A percentile compares a stretch with the other conserved stretches of the same genome.
phyloP scores from a whole-genome alignment of 768 basidiomycete genomes.

The Xerocomus brunneocitrinus region DNA sequence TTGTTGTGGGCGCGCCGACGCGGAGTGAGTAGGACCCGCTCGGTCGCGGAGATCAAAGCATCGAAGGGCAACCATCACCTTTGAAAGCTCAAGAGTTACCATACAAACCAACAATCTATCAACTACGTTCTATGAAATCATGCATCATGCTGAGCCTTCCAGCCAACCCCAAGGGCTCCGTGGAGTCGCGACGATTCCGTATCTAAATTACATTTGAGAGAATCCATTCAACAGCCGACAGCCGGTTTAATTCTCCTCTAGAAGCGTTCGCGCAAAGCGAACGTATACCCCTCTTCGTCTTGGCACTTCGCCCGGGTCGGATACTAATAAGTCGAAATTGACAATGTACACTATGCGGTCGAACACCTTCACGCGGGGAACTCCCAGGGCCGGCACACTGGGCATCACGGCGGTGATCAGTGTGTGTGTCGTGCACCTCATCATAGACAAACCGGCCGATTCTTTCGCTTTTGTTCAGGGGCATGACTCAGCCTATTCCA shows the following conservation, averaged over 20 bases:
- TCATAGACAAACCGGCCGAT: background rate
- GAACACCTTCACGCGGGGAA: background rate
- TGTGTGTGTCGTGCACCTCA: background rate
- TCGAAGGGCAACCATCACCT: constrained; percentile 7
- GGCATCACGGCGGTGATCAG: background rate
- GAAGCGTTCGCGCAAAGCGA: background rate
- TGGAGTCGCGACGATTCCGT: constrained; percentile 12
- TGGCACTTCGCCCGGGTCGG: background rate
- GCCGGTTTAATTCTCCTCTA: background rate
- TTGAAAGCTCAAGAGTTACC: background rate
- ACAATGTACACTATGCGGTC: background rate
- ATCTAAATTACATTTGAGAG: background rate
- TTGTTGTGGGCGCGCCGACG: constrained; percentile 6
- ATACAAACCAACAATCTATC: constrained; percentile 3
- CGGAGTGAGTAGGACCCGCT: constrained; percentile 2
- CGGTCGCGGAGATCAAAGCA: constrained; percentile 31
- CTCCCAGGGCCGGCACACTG: background rate
- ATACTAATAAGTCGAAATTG: background rate
- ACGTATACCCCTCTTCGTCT: background rate
- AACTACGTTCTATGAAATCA: constrained; percentile 2
- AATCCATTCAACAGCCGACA: background rate
- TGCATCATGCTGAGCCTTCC: background rate
- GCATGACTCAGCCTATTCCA: background rate
- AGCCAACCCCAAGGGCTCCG: constrained; percentile 24
- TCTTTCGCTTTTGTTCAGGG: background rate